phyloP scores from a whole-genome alignment of 2,329 filamentous ascomycete genomes.

The Colletotrichum karsti region DNA sequence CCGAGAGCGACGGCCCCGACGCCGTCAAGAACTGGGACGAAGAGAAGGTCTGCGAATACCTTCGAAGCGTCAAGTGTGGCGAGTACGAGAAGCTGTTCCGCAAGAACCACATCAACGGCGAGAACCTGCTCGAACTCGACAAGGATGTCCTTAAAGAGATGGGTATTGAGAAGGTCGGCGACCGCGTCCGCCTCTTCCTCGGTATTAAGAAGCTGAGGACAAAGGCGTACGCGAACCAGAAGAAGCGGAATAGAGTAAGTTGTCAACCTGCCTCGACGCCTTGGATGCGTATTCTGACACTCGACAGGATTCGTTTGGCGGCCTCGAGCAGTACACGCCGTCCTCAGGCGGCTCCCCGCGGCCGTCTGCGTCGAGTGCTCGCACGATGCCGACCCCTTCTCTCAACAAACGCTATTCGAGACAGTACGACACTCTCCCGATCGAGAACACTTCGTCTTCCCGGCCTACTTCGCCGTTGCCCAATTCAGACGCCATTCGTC shows the following conservation, averaged over 20 bases:
- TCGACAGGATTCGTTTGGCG: slow-evolving; percentile 81
- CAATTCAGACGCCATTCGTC: slow-evolving; percentile 62
- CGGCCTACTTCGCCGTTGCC: slow-evolving; percentile 75
- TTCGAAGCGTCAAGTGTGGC: slow-evolving; percentile 88
- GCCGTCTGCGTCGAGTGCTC: slow-evolving; percentile 61
- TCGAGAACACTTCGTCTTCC: slow-evolving; percentile 60
- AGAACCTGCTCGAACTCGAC: slow-evolving; percentile 96
- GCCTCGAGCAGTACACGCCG: slow-evolving; percentile 73
- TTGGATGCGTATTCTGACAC: slow-evolving; percentile 26
- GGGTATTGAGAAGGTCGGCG: slow-evolving; percentile 97
- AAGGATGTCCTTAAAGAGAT: slow-evolving; percentile 97
- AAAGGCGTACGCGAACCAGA: slow-evolving; percentile 78
- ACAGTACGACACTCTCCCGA: slow-evolving; percentile 60
- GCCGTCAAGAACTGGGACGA: slow-evolving; percentile 90
- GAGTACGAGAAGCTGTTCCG: slow-evolving; percentile 93
- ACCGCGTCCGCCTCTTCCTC: slow-evolving; percentile 89
- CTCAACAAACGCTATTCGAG: slow-evolving; percentile 72
- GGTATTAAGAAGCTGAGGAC: slow-evolving; percentile 85
- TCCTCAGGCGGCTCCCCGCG: slow-evolving; percentile 71
- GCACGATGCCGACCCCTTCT: slow-evolving; percentile 46
- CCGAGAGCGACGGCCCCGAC: slow-evolving; percentile 80
- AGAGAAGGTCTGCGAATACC: slow-evolving; percentile 88
- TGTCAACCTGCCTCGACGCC: neutral
- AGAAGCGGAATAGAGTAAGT: slow-evolving; percentile 85
- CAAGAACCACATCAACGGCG: slow-evolving; percentile 95